Percentiles rank a stretch among this genome's conserved stretches.
These are phyloP conservation scores for Saturnispora serradocipensis DNA, from an alignment of 805 yeast genomes.

Conservation along the genomic window DNA sequence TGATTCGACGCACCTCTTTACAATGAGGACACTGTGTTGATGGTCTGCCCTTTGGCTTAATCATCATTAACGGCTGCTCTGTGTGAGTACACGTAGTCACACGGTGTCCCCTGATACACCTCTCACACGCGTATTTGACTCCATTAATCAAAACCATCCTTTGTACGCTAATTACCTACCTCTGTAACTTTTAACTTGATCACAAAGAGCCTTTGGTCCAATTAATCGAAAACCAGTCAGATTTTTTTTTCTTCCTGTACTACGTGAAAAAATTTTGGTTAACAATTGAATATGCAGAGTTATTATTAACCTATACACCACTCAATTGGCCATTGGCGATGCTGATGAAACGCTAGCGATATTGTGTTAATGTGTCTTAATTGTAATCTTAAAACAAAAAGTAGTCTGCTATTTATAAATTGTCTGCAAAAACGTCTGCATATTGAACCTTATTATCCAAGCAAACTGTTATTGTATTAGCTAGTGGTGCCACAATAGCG, in stretches of 20 bases:
- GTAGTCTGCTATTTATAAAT: background rate
- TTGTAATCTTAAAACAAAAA: background rate
- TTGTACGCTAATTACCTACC: background rate
- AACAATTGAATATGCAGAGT: background rate
- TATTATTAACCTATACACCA: background rate
- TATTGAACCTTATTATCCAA: too few species aligned
- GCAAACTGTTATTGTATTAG: background rate
- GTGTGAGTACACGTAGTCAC: conserved; percentile 91
- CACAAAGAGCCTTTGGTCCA: background rate
- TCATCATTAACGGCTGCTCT: conserved; percentile 83
- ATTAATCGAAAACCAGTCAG: background rate
- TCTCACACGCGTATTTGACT: conserved; percentile 88
- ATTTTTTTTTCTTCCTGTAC: background rate
- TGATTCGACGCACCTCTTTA: conserved; percentile 59
- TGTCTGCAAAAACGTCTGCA: background rate
- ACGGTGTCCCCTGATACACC: conserved; percentile 94
- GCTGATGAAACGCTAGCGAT: background rate
- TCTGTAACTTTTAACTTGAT: background rate
- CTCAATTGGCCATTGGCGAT: background rate
- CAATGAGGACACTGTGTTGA: conserved; percentile 87
- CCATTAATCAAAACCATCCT: conserved; percentile 86
- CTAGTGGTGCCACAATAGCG: background rate
- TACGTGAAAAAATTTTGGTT: background rate
- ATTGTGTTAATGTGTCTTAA: background rate
- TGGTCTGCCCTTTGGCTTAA: conserved; percentile 95